Evolutionary conservation across 306 rosid species (phyloP), one percentile per base, ranked within the genome.

Genomic region (Corylus americana): DNA sequence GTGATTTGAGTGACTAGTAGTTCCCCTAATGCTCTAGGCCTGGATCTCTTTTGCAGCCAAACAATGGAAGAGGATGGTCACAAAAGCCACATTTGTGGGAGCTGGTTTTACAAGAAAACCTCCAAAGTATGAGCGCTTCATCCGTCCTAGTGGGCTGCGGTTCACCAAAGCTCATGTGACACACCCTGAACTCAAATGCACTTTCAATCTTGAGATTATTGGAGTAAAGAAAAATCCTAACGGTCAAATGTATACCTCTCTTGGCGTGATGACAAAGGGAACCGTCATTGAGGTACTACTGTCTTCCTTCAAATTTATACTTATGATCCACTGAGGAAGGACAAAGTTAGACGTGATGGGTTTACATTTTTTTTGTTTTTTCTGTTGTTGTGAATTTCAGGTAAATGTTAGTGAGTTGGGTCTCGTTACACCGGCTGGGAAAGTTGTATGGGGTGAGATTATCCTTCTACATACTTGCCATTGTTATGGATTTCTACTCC

Each of bases 181-280:
- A n/a, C 97, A 94, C 78, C 98, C 97, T 47, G 98, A 94, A 84
- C 92, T 94, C 18, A 94, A 92, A 82, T 89, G 95, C 85, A 94
- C 97, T 45, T 94, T 94, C 88, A 92, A 91, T 83, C 95, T 92
- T 22, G 97, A 94, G 75, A 90, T 92, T 27, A 94, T 92, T 8
- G 95, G 91, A n/a, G 98, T 92, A 75, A 92, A 94, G 97, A 92
- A 94, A 86, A 94, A 92, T 82, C 98, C 97, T 1, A 94, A 92
- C 67, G 97, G 97, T 69, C 90, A 89, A 7, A 92, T 94, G 97
- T 92, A 92, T 79, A 91, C 97, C 11, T 92, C 95, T 72, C 95
- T 94, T 35, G 97, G 97, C 20, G 98, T 94, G 76, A 87, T 94
- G 50, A 94, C 97, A 68, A 92, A 83, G 91, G 98, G 98, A 85